Evolutionary conservation across 1,284 basidiomycete genomes (phyloP).

Genomic region (Kwoniella shivajii): DNA sequence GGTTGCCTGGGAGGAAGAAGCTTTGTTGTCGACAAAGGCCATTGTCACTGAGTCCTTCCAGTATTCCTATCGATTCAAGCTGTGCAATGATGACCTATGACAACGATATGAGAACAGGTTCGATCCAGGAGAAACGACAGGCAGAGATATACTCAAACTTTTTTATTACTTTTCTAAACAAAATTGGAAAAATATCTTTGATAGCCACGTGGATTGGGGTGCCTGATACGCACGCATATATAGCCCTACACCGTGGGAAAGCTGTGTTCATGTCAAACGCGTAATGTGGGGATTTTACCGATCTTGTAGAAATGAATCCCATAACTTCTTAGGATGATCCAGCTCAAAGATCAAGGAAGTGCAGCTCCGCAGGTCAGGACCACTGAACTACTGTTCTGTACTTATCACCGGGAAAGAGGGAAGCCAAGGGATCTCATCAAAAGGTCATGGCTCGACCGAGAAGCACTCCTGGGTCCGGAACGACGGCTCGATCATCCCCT

Average conservation of each 20-base stretch:
- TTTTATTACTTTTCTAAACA: too few species aligned
- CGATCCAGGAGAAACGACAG: too few species aligned
- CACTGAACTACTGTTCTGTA: too few species aligned
- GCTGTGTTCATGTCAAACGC: slow-evolving; percentile 6
- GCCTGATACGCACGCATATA: background rate
- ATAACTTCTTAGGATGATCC: too few species aligned
- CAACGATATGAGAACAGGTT: too few species aligned
- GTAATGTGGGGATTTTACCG: background rate
- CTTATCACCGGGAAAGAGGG: too few species aligned
- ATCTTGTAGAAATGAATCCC: too few species aligned
- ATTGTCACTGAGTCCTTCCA: slow-evolving; percentile 11
- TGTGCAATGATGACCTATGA: too few species aligned
- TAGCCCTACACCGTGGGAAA: background rate
- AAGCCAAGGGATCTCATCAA: background rate
- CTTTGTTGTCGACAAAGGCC: slow-evolving; percentile 36
- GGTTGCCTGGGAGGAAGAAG: slow-evolving; percentile 32
- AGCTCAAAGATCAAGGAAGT: too few species aligned
- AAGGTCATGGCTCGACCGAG: background rate
- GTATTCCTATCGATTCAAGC: background rate
- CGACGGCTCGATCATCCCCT: slow-evolving; percentile 8
- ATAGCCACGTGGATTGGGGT: background rate
- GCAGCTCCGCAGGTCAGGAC: too few species aligned
- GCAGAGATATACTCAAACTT: too few species aligned
- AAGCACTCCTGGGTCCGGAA: background rate
- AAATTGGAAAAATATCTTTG: background rate